These are phyloP conservation scores for Thermochaetoides thermophila DNA, from an alignment of 495 filamentous ascomycete species.

Conservation along the genomic window DNA sequence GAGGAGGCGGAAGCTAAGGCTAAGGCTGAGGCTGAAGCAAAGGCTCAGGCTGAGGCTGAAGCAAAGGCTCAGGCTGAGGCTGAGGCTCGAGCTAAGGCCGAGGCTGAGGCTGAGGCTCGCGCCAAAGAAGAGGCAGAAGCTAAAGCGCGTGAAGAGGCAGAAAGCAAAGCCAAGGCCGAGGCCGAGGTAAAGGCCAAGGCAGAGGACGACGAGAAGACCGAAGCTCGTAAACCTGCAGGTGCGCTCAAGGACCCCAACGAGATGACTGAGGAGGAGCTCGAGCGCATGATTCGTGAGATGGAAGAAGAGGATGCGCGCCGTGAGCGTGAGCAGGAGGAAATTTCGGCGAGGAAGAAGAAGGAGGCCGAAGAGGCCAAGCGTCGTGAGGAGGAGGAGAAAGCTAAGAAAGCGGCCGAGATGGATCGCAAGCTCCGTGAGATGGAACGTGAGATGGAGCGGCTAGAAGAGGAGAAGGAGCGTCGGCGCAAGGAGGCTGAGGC, in stretches of 20 bases:
- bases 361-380: slow-evolving; percentile 41
- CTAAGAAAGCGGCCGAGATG: slow-evolving; percentile 31
- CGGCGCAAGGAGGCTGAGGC: slow-evolving; percentile 24
- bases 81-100: slow-evolving; percentile 21
- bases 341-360: slow-evolving; percentile 36
- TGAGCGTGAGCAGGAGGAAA: slow-evolving; percentile 42
- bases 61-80: slow-evolving; percentile 18
- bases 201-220: slow-evolving; percentile 20
- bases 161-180: slow-evolving; percentile 28
- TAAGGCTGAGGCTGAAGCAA: slow-evolving; percentile 26
- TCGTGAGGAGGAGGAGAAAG: slow-evolving; percentile 41
- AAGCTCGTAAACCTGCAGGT: slow-evolving; percentile 12
- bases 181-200: slow-evolving; percentile 24
- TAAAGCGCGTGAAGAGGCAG: slow-evolving; percentile 24
- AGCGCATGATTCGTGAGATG: slow-evolving; percentile 36
- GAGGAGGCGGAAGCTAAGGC: slow-evolving; percentile 38
- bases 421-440: slow-evolving; percentile 42
- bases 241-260: slow-evolving; percentile 11
- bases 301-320: slow-evolving; percentile 38
- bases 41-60: slow-evolving; percentile 25
- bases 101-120: slow-evolving; percentile 30
- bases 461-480: slow-evolving; percentile 40
- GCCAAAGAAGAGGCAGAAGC: slow-evolving; percentile 24
- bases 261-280: slow-evolving; percentile 19
- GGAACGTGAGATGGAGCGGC: slow-evolving; percentile 40